Percentiles rank a stretch among this genome's conserved stretches.
These are phyloP conservation scores for Globisporangium yorkense DNA, from an alignment of 352 stramenopile genomes.

Conservation along the genomic window DNA sequence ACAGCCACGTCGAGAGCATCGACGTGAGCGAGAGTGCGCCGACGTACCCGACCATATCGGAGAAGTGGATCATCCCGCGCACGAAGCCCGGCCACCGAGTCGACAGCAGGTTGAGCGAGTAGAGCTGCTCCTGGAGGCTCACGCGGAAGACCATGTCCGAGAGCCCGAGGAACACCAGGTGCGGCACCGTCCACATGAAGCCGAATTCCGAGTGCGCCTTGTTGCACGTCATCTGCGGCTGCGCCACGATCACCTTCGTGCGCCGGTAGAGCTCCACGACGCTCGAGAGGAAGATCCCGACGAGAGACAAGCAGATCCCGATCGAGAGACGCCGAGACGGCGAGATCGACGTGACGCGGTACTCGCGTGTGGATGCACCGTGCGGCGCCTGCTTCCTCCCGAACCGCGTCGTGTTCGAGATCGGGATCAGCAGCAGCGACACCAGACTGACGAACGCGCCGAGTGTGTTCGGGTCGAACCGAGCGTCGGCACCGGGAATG, in stretches of 20 bases:
- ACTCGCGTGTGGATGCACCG: neutral
- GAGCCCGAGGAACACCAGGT: constrained; percentile 43
- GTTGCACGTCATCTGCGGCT: constrained; percentile 17
- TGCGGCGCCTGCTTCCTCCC: neutral
- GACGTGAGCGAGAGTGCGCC: constrained; percentile 44
- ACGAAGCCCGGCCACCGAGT: constrained; percentile 37
- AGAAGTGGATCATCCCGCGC: constrained; percentile 39
- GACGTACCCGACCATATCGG: constrained; percentile 48
- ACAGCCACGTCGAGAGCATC: constrained; percentile 57
- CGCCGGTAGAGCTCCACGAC: constrained; percentile 76
- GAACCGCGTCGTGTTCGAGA: constrained; percentile 11
- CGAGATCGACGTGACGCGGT: constrained; percentile 11
- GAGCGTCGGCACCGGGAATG: constrained; percentile 18
- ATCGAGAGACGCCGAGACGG: constrained; percentile 36
- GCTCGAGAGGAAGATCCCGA: constrained; percentile 63
- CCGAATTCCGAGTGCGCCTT: constrained; percentile 35
- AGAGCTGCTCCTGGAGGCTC: constrained; percentile 46
- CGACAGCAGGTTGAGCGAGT: constrained; percentile 26
- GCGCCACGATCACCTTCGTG: constrained; percentile 18
- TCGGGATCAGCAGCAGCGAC: constrained; percentile 12
- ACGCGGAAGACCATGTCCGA: constrained; percentile 63
- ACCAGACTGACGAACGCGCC: constrained; percentile 15
- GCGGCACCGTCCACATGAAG: constrained; percentile 49
- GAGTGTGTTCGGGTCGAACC: constrained; percentile 39
- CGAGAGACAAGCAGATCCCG: constrained; percentile 47